These are phyloP conservation scores for Cochlearia excelsa DNA, from an alignment of 345 rosid genomes.

Conservation along the genomic window DNA sequence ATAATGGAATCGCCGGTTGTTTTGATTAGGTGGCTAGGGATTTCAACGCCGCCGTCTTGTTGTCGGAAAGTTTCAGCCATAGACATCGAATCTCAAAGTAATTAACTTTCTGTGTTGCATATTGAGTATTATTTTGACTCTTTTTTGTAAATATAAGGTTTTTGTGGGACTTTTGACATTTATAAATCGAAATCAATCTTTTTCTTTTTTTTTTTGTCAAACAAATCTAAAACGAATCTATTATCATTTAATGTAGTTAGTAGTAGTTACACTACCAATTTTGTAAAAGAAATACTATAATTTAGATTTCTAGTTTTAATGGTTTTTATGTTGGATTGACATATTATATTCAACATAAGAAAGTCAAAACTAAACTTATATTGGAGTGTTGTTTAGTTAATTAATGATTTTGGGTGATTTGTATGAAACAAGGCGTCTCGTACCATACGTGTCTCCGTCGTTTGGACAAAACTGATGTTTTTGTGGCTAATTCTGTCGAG, in stretches of 20 bases:
- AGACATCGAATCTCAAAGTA: conserved; percentile 2
- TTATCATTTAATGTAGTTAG: no score
- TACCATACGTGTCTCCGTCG: conserved; percentile 11
- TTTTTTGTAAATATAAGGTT: background rate
- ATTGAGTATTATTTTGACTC: background rate
- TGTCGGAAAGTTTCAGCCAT: conserved; percentile 7
- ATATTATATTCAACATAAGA: no score
- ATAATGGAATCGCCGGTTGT: conserved; percentile 8
- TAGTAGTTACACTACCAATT: no score
- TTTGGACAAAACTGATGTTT: conserved; percentile 2
- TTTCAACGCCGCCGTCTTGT: conserved; percentile 20
- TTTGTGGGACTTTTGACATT: background rate
- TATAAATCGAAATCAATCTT: background rate
- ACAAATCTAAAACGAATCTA: no score
- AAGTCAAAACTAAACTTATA: no score
- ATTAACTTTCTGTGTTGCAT: no score
- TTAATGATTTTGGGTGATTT: no score
- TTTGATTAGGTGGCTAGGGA: conserved; percentile 4
- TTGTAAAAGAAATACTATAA: no score
- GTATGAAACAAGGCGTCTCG: background rate
- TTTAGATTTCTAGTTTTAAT: no score
- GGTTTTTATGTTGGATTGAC: no score
- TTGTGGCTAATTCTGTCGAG: conserved; percentile 1
- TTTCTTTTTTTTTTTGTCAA: no score
- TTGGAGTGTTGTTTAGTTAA: no score